Base-by-base conservation (phyloP, 2,329 filamentous ascomycete species). In the Neopestalotiopsis rosae region DNA sequence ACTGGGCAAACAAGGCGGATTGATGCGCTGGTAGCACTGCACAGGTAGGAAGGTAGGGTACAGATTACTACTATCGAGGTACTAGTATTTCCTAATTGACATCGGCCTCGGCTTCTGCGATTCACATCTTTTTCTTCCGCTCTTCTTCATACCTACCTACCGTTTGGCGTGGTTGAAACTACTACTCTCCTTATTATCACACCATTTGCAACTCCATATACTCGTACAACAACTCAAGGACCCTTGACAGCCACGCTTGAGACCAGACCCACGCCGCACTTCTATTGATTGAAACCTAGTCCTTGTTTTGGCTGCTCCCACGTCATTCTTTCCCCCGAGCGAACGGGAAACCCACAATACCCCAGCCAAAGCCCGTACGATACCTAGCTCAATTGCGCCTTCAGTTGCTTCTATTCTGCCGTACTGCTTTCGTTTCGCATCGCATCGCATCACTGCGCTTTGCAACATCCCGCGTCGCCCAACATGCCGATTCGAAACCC, bases 401-500 rank as follows among this genome's bases (percentile, higher is more conserved):
- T 28, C 20, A 12, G 57, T 20, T 13, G 5, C 57, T 28, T 34
- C 24, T 59, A 59, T 38, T 38, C 34, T 5, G 10, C 34, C 10
- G 34, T 10, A 38, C 10, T 10, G 34, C 34, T 10, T 5, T 30
- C 57, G 57, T 24, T 17, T 28, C 20, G 13, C 57, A 5, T 24
- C 20, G 20, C 30, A 30, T 49, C 34, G n/a, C 49, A 28, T 28
- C 3, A 28, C 24, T 28, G 24, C 24, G 24, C 24, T 28, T 28
- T 28, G 24, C 24, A 28, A 28, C 24, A 52, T 67, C 24, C n/a
- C 65, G 24, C 17, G 4, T 40, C 14, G 34, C 64, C 56, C 32
- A 83, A 72, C 69, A 93, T 93, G 91, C 87, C 89, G 71, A 92
- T 94, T 77, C 90, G 92, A 73, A 94, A 94, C 79, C 90, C 91